Base-by-base conservation (phyloP, 306 rosid genomes). In the Aeschynomene evenia region DNA sequence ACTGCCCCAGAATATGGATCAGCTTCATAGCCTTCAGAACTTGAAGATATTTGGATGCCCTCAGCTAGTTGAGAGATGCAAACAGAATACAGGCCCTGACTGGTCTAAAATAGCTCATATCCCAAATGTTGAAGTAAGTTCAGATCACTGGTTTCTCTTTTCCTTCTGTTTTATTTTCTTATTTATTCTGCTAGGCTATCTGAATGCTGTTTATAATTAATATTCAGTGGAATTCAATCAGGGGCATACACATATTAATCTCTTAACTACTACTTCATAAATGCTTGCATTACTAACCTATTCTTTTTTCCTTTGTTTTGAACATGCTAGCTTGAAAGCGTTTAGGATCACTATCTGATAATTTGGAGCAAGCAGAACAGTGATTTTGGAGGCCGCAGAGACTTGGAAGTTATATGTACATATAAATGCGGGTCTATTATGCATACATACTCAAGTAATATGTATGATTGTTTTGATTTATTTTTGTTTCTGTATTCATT, bases 41-140 rank as follows among this genome's bases (percentile, higher is more conserved):
- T 71, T 71, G 0, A 59, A 59, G 60, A 71, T 71, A 59, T 71
- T 46, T 48, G 76, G 68, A 46, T 58, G 59, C 26, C 60, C 76
- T 46, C 37, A 71, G 51, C 76, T 71, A 59, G 49, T 59, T 48
- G 76, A 59, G 76, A 59, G 68, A 22, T 71, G 60, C 36, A 71
- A 59, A 43, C 31, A n/a, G 58, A 16, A 58, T 31, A 59, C 68
- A 45, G 61, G 76, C 18, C 9, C 28, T 21, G 76, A 71, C 19
- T 59, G 76, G 76, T 6, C 9, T 58, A 71, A 71, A 64, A 71
- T 71, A 59, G 59, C 68, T 71, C 76, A 71, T 59, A 43, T 71
- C 39, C 76, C 76, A 59, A 71, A 71, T 46, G 60, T 71, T 48
- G 68, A 71, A 59, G 76, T 58, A 31, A 71, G 76, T 59, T 14